Base-by-base conservation (phyloP, 2,329 filamentous ascomycete genomes). In the Diaporthe amygdali region DNA sequence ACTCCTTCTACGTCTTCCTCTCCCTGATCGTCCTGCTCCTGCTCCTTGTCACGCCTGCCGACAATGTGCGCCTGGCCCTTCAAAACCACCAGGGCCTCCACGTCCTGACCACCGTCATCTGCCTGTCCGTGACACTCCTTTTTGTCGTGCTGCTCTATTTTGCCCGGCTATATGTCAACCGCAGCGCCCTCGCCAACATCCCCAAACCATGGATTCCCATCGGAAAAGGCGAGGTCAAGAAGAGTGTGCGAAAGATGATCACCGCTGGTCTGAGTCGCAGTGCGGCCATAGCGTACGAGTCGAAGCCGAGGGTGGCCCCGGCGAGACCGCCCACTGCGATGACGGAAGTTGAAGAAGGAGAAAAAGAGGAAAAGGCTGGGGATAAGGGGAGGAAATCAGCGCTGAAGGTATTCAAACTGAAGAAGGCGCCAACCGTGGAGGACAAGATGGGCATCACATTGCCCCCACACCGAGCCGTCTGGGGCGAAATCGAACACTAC, bases 181-280 rank as follows among this genome's bases (percentile, higher is more conserved):
- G 94, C 73, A 93, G 88, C 55, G 91, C 93, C 10, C 87, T 98
- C 10, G 89, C 91, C 22, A 91, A 90, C 5, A 97, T 99, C 71
- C 96, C 96, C 1, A 96, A 96, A 80, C 85, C 90, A 68, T 97
- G 94, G 88, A 89, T 97, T 20, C 95, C 95, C 0, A 87, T 97
- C 74, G 94, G 96, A 76, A 93, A 94, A 79, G 93, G 92, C 74
- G 95, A 98, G 79, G 89, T 98, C 54, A 89, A 89, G 54, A 91
- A 90, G 75, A 87, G 88, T 69, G 94, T 98, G 47, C 87, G 93
- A 77, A 89, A 90, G 75, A 90, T 97, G 84, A 92, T 99, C 71
- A 87, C 87, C 20, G 89, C 90, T 61, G 89, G 92, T 32, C 86
- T 97, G 68, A 88, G 90, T 72, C 88, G 93, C 76, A 97, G 94